These are phyloP conservation scores for Nitzschia sp. DNA, from an alignment of 108 stramenopile genomes.

Conservation along the genomic window DNA sequence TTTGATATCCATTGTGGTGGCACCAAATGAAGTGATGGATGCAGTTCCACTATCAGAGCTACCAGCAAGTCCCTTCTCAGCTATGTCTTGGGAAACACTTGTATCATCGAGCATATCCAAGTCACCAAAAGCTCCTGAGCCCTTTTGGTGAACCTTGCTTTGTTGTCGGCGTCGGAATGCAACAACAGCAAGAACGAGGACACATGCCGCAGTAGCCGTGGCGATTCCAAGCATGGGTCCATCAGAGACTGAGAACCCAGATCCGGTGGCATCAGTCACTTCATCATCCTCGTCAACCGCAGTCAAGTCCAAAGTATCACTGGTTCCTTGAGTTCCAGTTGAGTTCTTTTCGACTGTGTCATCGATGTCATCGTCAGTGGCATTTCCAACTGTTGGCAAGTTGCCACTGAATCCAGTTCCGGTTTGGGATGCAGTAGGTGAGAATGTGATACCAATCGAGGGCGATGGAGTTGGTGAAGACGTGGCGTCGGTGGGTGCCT, in stretches of 20 bases:
- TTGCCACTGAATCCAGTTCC: neutral
- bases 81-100: neutral
- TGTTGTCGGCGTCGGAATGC: neutral
- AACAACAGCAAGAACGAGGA: constrained; percentile 5
- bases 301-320: neutral
- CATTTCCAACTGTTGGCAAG: neutral
- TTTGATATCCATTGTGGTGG: neutral
- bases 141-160: neutral
- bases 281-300: neutral
- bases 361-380: neutral
- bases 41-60: neutral
- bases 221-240: constrained; percentile 13
- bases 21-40: neutral
- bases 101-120: neutral
- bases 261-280: neutral
- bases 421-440: neutral
- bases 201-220: neutral
- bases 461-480: neutral
- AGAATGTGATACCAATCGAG: neutral
- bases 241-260: neutral
- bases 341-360: neutral
- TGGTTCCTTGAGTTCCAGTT: neutral
- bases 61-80: neutral
- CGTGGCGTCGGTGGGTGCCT: too few species aligned
- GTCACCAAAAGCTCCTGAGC: neutral